Base-by-base conservation (phyloP, 495 filamentous ascomycete genomes). In the Jackrogersella multiformis region DNA sequence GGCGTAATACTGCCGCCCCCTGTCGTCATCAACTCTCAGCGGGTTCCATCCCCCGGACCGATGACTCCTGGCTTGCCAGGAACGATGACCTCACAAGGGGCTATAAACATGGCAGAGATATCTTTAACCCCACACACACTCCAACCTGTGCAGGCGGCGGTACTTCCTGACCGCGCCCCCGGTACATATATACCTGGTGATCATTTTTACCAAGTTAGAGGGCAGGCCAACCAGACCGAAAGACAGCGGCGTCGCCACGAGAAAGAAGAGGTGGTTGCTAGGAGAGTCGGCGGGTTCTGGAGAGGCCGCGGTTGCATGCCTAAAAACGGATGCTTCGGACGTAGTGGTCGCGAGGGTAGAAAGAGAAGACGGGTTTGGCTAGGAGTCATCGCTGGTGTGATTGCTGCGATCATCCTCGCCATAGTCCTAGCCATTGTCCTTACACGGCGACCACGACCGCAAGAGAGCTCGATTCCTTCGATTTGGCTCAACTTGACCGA, bases 401-500 rank as follows among this genome's bases (percentile, higher is more conserved):
- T 92, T 1, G 62, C 79, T 5, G 80, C 90, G 58, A 84, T 91
- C 24, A 79, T 88, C 34, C 44, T 90, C 18, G 84, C 83, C 4
- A 73, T 90, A 32, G 77, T 87, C 2, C 80, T 93, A 0, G 89
- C 85, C 1, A 81, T 86, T 35, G 82, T 85, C 1, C 75, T 94
- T 54, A 84, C 84, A 16, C 81, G 77, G n/a, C 83, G 81, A 23
- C 45, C 45, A 16, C 72, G 24, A 12, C 56, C 76, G 70, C 13
- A 68, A 64, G 20, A 84, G 70, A 8, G 66, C 69, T 35, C 13
- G 16, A 9, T 61, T 24, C 71, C 67, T 12, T 79, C 76, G 0
- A 74, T 74, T 41, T 97, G 90, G 87, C 81, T 96, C 30, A 97
- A 96, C 70, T 74, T 96, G 23, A 96, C 93, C 1, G 87, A 87